Conservation (phyloP, 1,284 basidiomycete species). For the Thecaphora frezii region DNA sequence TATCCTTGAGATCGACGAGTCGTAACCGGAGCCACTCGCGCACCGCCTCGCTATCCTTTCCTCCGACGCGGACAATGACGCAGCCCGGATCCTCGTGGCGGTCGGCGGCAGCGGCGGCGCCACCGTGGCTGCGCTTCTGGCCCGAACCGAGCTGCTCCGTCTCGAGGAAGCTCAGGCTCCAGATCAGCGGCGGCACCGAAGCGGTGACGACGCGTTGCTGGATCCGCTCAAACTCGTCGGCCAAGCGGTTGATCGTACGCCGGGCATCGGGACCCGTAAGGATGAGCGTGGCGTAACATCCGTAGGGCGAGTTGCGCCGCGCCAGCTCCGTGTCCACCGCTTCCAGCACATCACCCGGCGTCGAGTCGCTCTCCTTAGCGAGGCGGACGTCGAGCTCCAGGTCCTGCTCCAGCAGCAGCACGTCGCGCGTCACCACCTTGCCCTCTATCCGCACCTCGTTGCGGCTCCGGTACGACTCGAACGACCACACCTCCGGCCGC, state of each 20-base stretch:
- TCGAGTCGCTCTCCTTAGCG: neutral
- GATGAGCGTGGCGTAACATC: slow-evolving; percentile 80
- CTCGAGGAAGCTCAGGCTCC: slow-evolving; percentile 69
- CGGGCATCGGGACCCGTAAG: slow-evolving; percentile 70
- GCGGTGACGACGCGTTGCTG: slow-evolving; percentile 66
- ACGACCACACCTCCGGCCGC: slow-evolving; percentile 81
- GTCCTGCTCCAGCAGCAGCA: slow-evolving; percentile 70
- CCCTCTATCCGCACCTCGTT: slow-evolving; percentile 78
- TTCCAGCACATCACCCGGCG: neutral
- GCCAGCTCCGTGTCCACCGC: slow-evolving; percentile 60
- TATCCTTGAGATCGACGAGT: slow-evolving; percentile 64
- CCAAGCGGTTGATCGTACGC: slow-evolving; percentile 63
- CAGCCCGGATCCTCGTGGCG: slow-evolving; percentile 53
- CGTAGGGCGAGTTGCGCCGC: slow-evolving; percentile 72
- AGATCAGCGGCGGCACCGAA: slow-evolving; percentile 67
- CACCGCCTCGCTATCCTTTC: slow-evolving; percentile 71
- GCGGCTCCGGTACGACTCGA: slow-evolving; percentile 77
- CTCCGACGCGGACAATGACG: slow-evolving; percentile 72
- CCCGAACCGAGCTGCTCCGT: slow-evolving; percentile 36
- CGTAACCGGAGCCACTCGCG: slow-evolving; percentile 69
- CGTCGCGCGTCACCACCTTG: slow-evolving; percentile 72
- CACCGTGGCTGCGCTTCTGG: neutral
- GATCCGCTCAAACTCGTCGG: slow-evolving; percentile 64
- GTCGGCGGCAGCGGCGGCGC: slow-evolving; percentile 1
- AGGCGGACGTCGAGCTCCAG: slow-evolving; percentile 4